phyloP scores from a whole-genome alignment of 2,329 filamentous ascomycete species.

The Monosporascus cannonballus region DNA sequence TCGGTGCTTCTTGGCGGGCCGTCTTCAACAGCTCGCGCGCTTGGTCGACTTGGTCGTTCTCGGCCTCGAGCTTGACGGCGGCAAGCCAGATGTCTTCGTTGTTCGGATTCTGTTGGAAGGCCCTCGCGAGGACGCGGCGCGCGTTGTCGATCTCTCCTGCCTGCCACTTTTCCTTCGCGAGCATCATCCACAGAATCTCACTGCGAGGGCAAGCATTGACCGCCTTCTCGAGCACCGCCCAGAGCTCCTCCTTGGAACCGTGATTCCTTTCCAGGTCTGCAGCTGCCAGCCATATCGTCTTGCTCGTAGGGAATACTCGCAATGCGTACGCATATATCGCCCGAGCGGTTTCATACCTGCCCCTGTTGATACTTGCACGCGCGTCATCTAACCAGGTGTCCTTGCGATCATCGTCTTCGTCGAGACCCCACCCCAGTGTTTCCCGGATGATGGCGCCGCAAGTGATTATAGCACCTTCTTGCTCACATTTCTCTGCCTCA shows the following conservation, averaged over 20 bases:
- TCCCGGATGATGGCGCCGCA: slow-evolving; percentile 87
- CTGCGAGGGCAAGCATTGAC: slow-evolving; percentile 89
- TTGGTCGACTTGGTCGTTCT: slow-evolving; percentile 75
- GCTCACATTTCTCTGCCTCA: slow-evolving; percentile 91
- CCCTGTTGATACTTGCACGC: slow-evolving; percentile 70
- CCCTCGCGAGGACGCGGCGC: slow-evolving; percentile 74
- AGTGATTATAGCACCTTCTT: slow-evolving; percentile 80
- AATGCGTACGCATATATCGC: slow-evolving; percentile 91
- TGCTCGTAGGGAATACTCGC: slow-evolving; percentile 82
- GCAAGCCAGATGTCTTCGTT: slow-evolving; percentile 98
- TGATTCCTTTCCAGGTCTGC: slow-evolving; percentile 89
- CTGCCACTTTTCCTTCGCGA: slow-evolving; percentile 92
- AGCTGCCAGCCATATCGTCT: slow-evolving; percentile 82
- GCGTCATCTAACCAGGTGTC: slow-evolving; percentile 96
- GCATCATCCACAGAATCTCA: slow-evolving; percentile 91
- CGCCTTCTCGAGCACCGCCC: slow-evolving; percentile 82
- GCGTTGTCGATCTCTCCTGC: slow-evolving; percentile 83
- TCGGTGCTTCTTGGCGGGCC: slow-evolving; percentile 82
- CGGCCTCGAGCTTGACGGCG: slow-evolving; percentile 92
- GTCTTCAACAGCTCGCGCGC: slow-evolving; percentile 76
- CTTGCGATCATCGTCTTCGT: slow-evolving; percentile 94
- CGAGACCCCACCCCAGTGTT: slow-evolving; percentile 86
- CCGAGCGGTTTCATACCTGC: slow-evolving; percentile 81
- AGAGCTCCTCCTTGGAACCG: slow-evolving; percentile 75
- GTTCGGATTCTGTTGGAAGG: slow-evolving; percentile 91